Evolutionary conservation across 2,329 filamentous ascomycete genomes (phyloP).

Genomic region (Fusarium praegraminearum): DNA sequence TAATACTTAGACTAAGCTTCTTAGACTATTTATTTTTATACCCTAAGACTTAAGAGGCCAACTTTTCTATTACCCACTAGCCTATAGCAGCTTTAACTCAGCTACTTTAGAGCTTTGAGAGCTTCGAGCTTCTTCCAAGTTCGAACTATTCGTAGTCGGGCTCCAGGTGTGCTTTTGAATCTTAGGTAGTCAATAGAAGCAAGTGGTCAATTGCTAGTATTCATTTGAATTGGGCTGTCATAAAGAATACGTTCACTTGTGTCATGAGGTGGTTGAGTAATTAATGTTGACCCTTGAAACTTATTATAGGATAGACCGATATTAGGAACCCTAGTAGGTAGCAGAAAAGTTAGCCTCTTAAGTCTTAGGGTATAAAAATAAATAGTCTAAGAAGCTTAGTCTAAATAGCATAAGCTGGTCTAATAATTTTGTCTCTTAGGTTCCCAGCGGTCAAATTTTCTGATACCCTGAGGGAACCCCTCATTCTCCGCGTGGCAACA

Average conservation of each 20-base stretch:
- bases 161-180: background rate
- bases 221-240: background rate
- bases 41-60: too few species aligned
- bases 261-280: background rate
- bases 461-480: background rate
- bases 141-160: constrained; percentile 2
- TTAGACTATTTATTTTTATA: too few species aligned
- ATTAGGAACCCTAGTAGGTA: background rate
- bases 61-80: too few species aligned
- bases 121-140: constrained; percentile 12
- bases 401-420: too few species aligned
- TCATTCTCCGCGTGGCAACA: constrained; percentile 10
- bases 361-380: background rate
- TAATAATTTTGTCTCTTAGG: too few species aligned
- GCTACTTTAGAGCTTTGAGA: constrained; percentile 9
- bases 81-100: too few species aligned
- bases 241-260: background rate
- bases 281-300: constrained; percentile 12
- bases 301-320: constrained; percentile 17
- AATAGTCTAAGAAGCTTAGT: background rate
- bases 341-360: too few species aligned
- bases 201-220: background rate
- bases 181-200: background rate
- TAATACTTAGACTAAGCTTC: too few species aligned
- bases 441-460: too few species aligned